phyloP scores from a whole-genome alignment of 345 rosid species.

The Eucalyptus cloeziana region DNA sequence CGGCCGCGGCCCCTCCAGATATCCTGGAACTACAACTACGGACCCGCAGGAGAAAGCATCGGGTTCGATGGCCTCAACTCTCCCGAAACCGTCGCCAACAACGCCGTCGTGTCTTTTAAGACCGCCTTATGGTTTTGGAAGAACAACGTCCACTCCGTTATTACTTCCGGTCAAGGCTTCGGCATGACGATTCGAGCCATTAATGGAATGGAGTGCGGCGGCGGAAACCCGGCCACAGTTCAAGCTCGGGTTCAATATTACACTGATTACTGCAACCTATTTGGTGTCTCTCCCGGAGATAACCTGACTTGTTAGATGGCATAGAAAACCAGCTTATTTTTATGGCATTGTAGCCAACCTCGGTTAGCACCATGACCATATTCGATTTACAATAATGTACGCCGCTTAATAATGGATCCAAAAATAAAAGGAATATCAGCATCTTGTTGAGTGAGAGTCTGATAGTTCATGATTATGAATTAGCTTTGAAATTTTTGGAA shows the following conservation, averaged over 20 bases:
- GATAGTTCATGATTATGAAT: background rate
- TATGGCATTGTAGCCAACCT: background rate
- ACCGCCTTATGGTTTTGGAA: constrained; percentile 52
- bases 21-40: constrained; percentile 47
- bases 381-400: background rate
- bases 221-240: constrained; percentile 12
- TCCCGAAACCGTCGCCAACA: constrained; percentile 26
- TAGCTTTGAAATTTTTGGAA: background rate
- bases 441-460: background rate
- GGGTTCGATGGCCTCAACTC: constrained; percentile 15
- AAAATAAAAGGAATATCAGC: background rate
- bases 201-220: constrained; percentile 33
- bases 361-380: background rate
- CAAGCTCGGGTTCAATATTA: constrained; percentile 17
- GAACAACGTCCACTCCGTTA: constrained; percentile 19
- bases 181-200: constrained; percentile 36
- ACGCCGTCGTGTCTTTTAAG: constrained; percentile 22
- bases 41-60: constrained; percentile 25
- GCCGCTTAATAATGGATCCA: background rate
- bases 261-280: background rate
- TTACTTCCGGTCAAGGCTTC: constrained; percentile 23
- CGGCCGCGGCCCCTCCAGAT: constrained; percentile 39
- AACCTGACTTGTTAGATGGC: background rate
- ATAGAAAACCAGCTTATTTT: background rate
- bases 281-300: background rate